These are phyloP conservation scores for Eucalyptus grandis DNA, from an alignment of 345 rosid species.

Conservation along the genomic window DNA sequence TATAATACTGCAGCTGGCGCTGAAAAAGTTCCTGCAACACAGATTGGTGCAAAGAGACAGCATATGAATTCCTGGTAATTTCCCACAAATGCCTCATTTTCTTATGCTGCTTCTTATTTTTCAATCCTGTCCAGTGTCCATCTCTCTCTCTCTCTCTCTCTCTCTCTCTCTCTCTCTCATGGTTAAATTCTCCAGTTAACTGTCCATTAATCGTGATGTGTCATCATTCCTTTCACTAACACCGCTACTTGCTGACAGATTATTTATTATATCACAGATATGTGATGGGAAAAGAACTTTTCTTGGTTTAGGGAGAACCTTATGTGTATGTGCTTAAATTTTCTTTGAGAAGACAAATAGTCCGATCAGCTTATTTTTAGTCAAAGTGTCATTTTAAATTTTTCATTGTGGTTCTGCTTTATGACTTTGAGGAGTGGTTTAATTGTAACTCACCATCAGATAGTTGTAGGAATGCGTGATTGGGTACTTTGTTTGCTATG, in stretches of 20 bases:
- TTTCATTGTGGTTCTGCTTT: not conserved
- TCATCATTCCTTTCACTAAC: not conserved
- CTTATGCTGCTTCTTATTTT: not conserved
- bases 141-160: not conserved
- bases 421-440: not conserved
- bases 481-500: not conserved
- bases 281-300: not conserved
- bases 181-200: not conserved
- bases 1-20: constrained; percentile 14
- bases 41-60: constrained; percentile 53
- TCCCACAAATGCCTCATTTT: not conserved
- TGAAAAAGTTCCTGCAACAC: constrained; percentile 20
- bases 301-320: not conserved
- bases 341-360: not conserved
- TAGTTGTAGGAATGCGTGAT: not conserved
- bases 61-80: constrained; percentile 42
- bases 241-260: not conserved
- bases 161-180: not conserved
- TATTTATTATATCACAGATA: not conserved
- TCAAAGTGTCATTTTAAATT: not conserved
- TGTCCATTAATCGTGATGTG: not conserved
- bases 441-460: not conserved
- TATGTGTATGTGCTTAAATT: not conserved
- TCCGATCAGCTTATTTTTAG: not conserved
- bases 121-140: not conserved